Base-by-base conservation (phyloP, 139 green algal genomes). In the Desmodesmus armatus region DNA sequence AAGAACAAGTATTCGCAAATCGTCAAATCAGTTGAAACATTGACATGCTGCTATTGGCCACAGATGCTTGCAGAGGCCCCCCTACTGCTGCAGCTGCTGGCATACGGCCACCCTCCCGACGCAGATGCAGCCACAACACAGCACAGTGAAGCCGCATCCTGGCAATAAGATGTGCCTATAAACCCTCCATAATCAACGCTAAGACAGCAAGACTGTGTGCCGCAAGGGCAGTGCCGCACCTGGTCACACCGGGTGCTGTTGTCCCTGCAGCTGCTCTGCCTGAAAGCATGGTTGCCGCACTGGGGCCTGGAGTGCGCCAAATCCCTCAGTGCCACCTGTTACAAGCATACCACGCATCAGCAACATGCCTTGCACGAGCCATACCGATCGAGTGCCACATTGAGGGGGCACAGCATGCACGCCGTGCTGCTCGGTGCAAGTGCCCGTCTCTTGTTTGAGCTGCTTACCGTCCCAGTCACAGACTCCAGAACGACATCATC, bases 291-390 rank as follows among this genome's bases (percentile, higher is more conserved):
- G 35, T 11, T 67, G 5, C 53, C 62, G n/a, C 78, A 84, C 11
- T 41, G 29, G 4, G 47, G n/a, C 6, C 78, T 27, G 25, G 39
- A 23, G 78, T 84, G 78, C 6, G 78, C 62, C 40, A 51, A 84
- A 41, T 84, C 78, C 9, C 78, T 49, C 17, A 76, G 62, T 33
- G 78, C 78, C 9, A 73, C 66, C 78, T 84, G 78, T 5, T 23
- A 11, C 27, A 13, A 76, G 41, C 9, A 19, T 29, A 29, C 19
- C 4, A 39, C 62, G 11, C 13, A 69, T 9, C 17, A 69, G 60
- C 17, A 69, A 33, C 13, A 69, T 9, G 25, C 23, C 5, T 17
- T 33, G 60, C 60, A 69, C n/a, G n/a, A n/a, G n/a, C n/a, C n/a
- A n/a, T n/a, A n/a, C n/a, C n/a, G n/a, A n/a, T n/a, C n/a, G n/a